Evolutionary conservation across 176 grass and related monocot species (phyloP).

Genomic region (Urochloa ruziziensis): DNA sequence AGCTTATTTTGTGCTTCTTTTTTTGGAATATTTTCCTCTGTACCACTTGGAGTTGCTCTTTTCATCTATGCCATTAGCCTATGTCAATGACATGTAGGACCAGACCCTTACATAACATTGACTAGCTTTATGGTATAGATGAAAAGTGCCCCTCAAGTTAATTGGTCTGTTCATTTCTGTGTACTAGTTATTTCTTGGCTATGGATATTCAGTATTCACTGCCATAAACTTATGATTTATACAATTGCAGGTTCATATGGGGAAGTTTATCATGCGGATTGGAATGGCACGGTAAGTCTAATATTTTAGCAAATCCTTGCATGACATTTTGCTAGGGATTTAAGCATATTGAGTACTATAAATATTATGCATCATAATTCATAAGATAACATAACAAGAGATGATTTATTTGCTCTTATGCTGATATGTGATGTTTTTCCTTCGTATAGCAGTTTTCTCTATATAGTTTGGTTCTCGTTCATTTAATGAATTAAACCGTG

Average conservation of each 20-base stretch:
- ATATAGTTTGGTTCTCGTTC: background rate
- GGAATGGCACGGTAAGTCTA: slow-evolving; percentile 94
- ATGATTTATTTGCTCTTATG: slow-evolving; percentile 1
- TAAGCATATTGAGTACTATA: background rate
- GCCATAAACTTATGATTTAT: background rate
- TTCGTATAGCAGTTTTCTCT: background rate
- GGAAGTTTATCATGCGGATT: slow-evolving; percentile 97
- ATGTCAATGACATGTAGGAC: background rate
- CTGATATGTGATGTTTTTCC: background rate
- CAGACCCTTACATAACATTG: background rate
- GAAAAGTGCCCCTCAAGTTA: background rate
- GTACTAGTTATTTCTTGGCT: background rate
- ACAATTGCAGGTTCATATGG: slow-evolving; percentile 75
- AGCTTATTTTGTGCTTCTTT: background rate
- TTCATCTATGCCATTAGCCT: background rate
- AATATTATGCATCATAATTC: slow-evolving; percentile 6
- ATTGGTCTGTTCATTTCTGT: background rate
- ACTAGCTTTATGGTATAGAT: background rate
- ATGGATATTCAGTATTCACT: slow-evolving; percentile 12
- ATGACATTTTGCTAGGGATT: slow-evolving; percentile 2
- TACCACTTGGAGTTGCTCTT: background rate
- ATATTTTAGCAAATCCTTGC: slow-evolving; percentile 25
- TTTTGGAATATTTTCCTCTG: background rate
- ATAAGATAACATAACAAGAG: background rate
- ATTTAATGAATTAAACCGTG: slow-evolving; percentile 10